phyloP scores from a whole-genome alignment of 1,284 basidiomycete species.

The Ustilago crameri region DNA sequence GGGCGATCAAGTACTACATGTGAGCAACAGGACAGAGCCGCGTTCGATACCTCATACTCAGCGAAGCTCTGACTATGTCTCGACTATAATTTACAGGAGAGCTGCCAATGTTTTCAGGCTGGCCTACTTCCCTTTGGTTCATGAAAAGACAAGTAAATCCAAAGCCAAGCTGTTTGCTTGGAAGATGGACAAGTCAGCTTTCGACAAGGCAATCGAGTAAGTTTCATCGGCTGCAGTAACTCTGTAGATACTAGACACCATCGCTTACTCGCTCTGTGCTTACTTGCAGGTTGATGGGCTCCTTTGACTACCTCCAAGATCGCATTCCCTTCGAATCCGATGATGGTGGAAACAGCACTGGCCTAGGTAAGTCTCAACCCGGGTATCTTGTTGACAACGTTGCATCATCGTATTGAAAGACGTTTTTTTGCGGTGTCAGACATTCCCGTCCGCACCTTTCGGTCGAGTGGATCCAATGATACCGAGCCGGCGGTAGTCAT shows the following conservation, averaged over 20 bases:
- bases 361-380: slow-evolving; percentile 9
- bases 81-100: slow-evolving; percentile 19
- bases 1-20: slow-evolving; percentile 32
- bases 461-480: slow-evolving; percentile 7
- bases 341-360: not conserved
- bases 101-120: slow-evolving; percentile 36
- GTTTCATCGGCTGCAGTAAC: not conserved
- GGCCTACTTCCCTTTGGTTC: slow-evolving; percentile 45
- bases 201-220: slow-evolving; percentile 21
- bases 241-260: too few relatives aligned
- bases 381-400: too few relatives aligned
- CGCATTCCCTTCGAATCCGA: slow-evolving; percentile 3
- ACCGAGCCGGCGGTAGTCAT: slow-evolving; percentile 35
- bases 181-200: slow-evolving; percentile 29
- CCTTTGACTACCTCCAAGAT: slow-evolving; percentile 6
- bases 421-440: not conserved
- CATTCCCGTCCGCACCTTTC: slow-evolving; percentile 31
- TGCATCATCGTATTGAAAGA: too few relatives aligned
- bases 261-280: not conserved
- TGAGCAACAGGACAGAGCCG: slow-evolving; percentile 2
- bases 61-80: not conserved
- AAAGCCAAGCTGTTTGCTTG: slow-evolving; percentile 32
- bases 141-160: slow-evolving; percentile 24
- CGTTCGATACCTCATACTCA: not conserved
- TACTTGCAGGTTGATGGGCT: slow-evolving; percentile 8